These are phyloP conservation scores for Backusella sp. DNA, from an alignment of 192 early-diverging fungal genomes.

Conservation along the genomic window DNA sequence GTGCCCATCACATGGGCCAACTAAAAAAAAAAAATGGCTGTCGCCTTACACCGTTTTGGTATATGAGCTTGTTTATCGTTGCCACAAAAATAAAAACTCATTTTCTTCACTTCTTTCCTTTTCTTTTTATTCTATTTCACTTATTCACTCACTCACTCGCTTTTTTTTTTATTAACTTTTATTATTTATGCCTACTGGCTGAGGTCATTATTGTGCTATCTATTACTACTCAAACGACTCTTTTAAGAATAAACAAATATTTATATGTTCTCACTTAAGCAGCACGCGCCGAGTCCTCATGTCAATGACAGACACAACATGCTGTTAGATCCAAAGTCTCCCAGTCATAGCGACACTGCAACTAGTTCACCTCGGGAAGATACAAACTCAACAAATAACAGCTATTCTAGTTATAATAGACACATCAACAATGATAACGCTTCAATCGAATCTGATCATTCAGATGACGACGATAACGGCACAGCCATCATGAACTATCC, in stretches of 20 bases:
- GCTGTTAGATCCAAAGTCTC: background rate
- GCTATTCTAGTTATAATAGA: background rate
- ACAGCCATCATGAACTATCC: background rate
- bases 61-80: background rate
- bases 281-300: background rate
- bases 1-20: background rate
- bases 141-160: background rate
- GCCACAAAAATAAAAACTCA: background rate
- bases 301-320: background rate
- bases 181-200: background rate
- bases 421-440: background rate
- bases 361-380: background rate
- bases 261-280: background rate
- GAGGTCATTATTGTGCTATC: background rate
- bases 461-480: background rate
- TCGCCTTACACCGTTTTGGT: background rate
- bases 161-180: background rate
- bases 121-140: background rate
- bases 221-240: background rate
- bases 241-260: background rate
- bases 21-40: background rate
- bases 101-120: background rate
- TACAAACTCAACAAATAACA: background rate
- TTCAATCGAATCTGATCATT: background rate
- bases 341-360: background rate